These are phyloP conservation scores for Fusarium sp. DNA, from an alignment of 2,329 filamentous ascomycete species.

Conservation along the genomic window DNA sequence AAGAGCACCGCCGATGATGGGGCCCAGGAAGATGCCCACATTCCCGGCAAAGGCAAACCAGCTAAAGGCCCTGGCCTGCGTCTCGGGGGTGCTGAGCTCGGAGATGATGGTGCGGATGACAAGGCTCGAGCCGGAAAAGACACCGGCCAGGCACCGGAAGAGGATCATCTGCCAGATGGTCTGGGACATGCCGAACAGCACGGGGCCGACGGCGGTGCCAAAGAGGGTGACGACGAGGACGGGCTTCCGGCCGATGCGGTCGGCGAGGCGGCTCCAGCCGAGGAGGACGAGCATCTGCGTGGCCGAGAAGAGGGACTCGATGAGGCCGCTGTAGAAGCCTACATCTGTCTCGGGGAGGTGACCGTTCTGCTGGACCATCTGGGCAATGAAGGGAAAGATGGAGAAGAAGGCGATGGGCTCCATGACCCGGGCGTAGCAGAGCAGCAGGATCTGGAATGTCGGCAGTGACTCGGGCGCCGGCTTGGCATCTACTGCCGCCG, in stretches of 20 bases:
- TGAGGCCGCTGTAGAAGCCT: constrained; percentile 81
- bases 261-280: constrained; percentile 69
- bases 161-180: constrained; percentile 78
- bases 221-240: constrained; percentile 72
- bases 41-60: constrained; percentile 81
- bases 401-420: constrained; percentile 86
- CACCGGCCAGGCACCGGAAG: constrained; percentile 74
- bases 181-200: constrained; percentile 73
- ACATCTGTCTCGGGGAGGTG: constrained; percentile 69
- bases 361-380: constrained; percentile 77
- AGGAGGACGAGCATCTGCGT: constrained; percentile 84
- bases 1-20: constrained; percentile 73
- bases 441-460: constrained; percentile 71
- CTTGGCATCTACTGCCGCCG: constrained; percentile 1
- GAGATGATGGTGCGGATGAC: constrained; percentile 80
- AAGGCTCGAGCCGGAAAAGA: constrained; percentile 78
- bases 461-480: constrained; percentile 44
- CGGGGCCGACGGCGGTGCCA: constrained; percentile 68
- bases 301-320: constrained; percentile 76
- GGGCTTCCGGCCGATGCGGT: constrained; percentile 76
- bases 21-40: constrained; percentile 76
- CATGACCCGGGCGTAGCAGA: constrained; percentile 76
- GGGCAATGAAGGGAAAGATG: constrained; percentile 82
- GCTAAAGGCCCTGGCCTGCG: constrained; percentile 77
- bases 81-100: constrained; percentile 74